phyloP scores from a whole-genome alignment of 1,284 basidiomycete species.

The Gomphus bonarii region DNA sequence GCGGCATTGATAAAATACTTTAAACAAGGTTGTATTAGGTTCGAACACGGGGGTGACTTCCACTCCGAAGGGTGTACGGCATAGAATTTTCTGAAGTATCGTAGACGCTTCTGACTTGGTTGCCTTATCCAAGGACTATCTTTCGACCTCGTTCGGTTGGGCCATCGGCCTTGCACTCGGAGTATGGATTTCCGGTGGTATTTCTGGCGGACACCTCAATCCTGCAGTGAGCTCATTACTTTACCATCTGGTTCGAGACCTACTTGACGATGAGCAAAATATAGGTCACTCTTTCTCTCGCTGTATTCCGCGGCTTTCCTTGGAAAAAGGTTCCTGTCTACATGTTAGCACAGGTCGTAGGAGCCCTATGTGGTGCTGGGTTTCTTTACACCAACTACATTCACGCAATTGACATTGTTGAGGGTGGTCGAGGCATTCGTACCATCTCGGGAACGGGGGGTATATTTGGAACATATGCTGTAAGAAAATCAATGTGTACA shows the following conservation, averaged over 20 bases:
- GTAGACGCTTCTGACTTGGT: neutral
- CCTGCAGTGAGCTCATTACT: constrained; percentile 42
- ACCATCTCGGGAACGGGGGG: constrained; percentile 57
- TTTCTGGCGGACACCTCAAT: constrained; percentile 73
- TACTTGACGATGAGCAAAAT: neutral
- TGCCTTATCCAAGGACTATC: constrained; percentile 28
- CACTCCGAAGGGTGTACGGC: neutral
- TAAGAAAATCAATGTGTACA: constrained; percentile 24
- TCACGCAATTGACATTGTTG: constrained; percentile 61
- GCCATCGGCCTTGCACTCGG: constrained; percentile 54
- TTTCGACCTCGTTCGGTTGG: constrained; percentile 59
- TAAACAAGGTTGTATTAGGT: constrained; percentile 30
- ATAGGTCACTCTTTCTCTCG: constrained; percentile 57
- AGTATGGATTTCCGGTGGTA: constrained; percentile 54
- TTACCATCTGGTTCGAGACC: neutral
- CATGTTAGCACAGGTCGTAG: constrained; percentile 61
- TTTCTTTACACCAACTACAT: constrained; percentile 70
- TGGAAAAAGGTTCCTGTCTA: constrained; percentile 70
- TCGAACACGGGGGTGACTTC: constrained; percentile 38
- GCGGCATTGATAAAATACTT: neutral
- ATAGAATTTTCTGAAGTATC: neutral
- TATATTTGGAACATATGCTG: constrained; percentile 64
- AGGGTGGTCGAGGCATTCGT: constrained; percentile 49
- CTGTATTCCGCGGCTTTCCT: constrained; percentile 64
- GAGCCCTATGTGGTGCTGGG: constrained; percentile 56